phyloP scores from a whole-genome alignment of 1,139 yeast genomes.

The Williopsis jadinii region DNA sequence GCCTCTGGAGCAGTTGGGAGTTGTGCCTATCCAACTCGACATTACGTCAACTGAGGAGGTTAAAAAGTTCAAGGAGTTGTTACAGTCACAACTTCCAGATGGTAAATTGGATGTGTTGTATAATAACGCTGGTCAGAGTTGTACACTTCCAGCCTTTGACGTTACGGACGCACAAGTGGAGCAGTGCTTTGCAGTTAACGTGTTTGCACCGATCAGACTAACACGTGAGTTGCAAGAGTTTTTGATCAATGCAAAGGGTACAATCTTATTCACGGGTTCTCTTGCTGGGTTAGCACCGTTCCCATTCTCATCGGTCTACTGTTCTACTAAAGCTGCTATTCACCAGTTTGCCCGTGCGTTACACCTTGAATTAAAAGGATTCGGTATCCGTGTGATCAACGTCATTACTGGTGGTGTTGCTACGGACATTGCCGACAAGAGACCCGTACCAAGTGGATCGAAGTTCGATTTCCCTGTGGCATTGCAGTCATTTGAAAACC shows the following conservation, averaged over 20 bases:
- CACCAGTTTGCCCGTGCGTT: conserved; percentile 61
- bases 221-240: conserved; percentile 52
- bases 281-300: conserved; percentile 59
- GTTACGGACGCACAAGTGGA: conserved; percentile 49
- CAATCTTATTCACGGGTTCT: conserved; percentile 71
- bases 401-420: conserved; percentile 64
- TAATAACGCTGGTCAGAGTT: conserved; percentile 67
- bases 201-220: conserved; percentile 43
- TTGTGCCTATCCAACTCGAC: conserved; percentile 38
- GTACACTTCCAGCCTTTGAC: conserved; percentile 67
- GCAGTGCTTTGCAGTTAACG: conserved; percentile 60
- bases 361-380: conserved; percentile 64
- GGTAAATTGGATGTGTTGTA: conserved; percentile 51
- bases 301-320: conserved; percentile 65
- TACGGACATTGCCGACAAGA: conserved; percentile 50
- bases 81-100: conserved; percentile 33
- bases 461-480: conserved; percentile 48
- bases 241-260: conserved; percentile 62
- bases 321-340: conserved; percentile 73
- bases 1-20: conserved; percentile 35
- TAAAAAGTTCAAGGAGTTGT: conserved; percentile 33
- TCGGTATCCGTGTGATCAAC: conserved; percentile 66
- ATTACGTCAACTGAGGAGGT: conserved; percentile 49
- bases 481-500: conserved; percentile 37
- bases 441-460: conserved; percentile 51